These are phyloP conservation scores for Solanum corneliomulleri DNA, from an alignment of 257 asterid genomes.

Conservation along the genomic window DNA sequence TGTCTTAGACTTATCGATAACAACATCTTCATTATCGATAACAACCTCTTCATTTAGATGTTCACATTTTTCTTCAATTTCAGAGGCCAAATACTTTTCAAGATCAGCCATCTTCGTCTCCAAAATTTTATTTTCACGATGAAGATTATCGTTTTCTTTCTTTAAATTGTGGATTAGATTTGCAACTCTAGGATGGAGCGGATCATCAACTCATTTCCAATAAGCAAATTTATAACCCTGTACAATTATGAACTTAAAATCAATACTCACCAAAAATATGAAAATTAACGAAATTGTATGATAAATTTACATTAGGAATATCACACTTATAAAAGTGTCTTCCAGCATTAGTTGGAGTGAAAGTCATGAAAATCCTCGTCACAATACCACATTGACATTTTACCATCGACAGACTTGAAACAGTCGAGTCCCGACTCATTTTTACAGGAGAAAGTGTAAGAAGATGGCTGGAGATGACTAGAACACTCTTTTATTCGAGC, in stretches of 20 bases:
- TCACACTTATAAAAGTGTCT: no score
- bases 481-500: no score
- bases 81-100: not conserved
- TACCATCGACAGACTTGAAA: not conserved
- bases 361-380: not conserved
- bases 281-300: no score
- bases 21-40: not conserved
- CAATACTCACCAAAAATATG: not conserved
- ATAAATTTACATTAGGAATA: not conserved
- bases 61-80: not conserved
- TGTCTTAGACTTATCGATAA: no score
- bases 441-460: not conserved
- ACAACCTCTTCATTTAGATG: not conserved
- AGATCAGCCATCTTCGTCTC: not conserved
- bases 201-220: not conserved
- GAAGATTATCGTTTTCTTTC: not conserved
- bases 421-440: not conserved
- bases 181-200: not conserved
- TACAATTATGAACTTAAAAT: not conserved
- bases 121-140: not conserved
- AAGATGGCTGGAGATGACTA: no score
- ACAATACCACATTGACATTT: not conserved
- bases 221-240: no score
- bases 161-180: not conserved
- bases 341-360: not conserved